phyloP scores from a whole-genome alignment of 2,329 filamentous ascomycete genomes.

The Curvularia verruculosa region DNA sequence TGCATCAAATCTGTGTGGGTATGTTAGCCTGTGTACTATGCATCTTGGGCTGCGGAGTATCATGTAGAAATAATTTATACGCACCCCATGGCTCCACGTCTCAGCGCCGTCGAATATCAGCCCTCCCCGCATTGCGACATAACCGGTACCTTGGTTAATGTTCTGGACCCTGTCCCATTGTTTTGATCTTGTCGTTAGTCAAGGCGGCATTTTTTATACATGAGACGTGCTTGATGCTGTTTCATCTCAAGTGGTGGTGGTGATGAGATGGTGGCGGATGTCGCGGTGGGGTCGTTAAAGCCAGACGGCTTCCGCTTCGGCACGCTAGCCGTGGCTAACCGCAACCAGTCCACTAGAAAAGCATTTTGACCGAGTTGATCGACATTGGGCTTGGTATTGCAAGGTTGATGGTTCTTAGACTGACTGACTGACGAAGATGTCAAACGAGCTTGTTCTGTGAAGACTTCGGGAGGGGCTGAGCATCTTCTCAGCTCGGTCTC shows the following conservation, averaged over 20 bases:
- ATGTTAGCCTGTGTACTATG: constrained; percentile 12
- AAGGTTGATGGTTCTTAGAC: no score
- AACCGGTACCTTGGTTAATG: not conserved
- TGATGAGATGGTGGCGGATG: constrained; percentile 20
- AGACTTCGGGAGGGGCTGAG: no score
- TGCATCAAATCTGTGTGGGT: constrained; percentile 10
- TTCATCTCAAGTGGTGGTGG: constrained; percentile 4
- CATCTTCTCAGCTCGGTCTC: no score
- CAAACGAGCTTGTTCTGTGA: no score
- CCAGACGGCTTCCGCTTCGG: constrained; percentile 4
- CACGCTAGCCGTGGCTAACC: constrained; percentile 22
- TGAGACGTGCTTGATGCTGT: not conserved
- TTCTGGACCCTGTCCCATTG: not conserved
- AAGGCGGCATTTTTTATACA: not conserved
- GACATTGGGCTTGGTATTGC: no score
- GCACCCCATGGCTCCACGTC: constrained; percentile 5
- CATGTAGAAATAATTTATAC: constrained; percentile 10
- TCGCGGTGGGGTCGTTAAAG: constrained; percentile 17
- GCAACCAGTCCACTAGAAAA: constrained; percentile 20
- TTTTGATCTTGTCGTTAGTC: not conserved
- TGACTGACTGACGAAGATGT: no score
- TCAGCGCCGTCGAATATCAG: not conserved
- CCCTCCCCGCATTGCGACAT: constrained; percentile 4
- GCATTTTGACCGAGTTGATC: no score
- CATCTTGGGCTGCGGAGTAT: constrained; percentile 1